A percentile compares a stretch with the other conserved stretches of the same genome.
Evolutionary conservation across 2,329 filamentous ascomycete species (phyloP).

Genomic region (Penicillium sp.): DNA sequence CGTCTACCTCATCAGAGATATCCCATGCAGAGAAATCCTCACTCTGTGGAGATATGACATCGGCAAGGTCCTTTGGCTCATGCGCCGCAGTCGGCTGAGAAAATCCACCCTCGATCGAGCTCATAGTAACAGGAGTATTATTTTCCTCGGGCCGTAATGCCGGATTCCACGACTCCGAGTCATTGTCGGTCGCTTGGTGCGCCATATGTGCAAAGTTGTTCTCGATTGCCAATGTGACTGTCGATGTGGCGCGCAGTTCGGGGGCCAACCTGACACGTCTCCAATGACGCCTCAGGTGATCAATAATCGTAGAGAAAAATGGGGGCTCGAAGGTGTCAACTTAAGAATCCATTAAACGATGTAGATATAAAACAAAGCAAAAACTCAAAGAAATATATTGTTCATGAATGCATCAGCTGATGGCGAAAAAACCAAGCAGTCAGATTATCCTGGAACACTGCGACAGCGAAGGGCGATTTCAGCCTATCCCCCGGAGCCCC

Average conservation of each 20-base stretch:
- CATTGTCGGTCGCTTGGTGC: conserved; percentile 14
- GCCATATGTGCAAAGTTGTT: conserved; percentile 22
- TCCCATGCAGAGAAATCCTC: conserved; percentile 23
- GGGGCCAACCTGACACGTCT: conserved; percentile 30
- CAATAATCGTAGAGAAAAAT: conserved; percentile 21
- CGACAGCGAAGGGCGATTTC: conserved; percentile 1
- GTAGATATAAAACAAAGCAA: neutral
- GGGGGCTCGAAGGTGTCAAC: conserved; percentile 3
- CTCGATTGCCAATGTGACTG: conserved; percentile 10
- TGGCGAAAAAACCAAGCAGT: conserved; percentile 2
- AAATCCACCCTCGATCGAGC: conserved; percentile 5
- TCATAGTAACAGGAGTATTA: conserved; percentile 14
- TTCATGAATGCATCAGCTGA: conserved; percentile 7
- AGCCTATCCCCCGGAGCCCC: neutral
- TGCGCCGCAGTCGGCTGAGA: conserved; percentile 17
- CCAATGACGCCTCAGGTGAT: conserved; percentile 23
- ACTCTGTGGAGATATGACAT: conserved; percentile 16
- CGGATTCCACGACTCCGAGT: conserved; percentile 53
- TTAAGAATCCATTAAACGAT: conserved; percentile 20
- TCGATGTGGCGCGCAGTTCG: conserved; percentile 10
- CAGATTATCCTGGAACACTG: neutral
- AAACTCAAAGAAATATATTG: conserved; percentile 11
- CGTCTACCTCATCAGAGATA: conserved; percentile 10
- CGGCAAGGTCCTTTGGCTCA: conserved; percentile 11
- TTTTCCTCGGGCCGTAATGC: conserved; percentile 49